phyloP scores from a whole-genome alignment of 768 basidiomycete species.

The Gymnopilus junonius region DNA sequence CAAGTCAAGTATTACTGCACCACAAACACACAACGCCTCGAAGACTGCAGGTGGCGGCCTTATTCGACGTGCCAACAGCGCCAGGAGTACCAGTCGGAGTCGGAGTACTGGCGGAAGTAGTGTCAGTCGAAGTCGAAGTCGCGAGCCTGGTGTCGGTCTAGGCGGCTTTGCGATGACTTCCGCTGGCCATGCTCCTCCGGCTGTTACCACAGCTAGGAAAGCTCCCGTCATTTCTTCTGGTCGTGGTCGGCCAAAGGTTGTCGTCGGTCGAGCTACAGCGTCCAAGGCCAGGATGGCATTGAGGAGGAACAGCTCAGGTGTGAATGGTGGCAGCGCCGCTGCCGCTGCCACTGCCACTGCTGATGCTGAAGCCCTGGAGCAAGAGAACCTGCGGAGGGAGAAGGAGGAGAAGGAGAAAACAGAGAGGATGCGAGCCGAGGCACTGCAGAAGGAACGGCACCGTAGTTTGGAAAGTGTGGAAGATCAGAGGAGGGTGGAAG shows the following conservation, averaged over 20 bases:
- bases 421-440: constrained; percentile 3
- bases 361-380: constrained; percentile 6
- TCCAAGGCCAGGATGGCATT: neutral
- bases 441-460: constrained; percentile 11
- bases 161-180: constrained; percentile 13
- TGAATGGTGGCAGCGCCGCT: neutral
- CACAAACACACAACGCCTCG: too few relatives aligned
- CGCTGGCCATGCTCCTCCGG: neutral
- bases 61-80: constrained; percentile 4
- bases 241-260: constrained; percentile 8
- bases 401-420: constrained; percentile 5
- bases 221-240: neutral
- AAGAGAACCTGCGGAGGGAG: constrained; percentile 20
- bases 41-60: constrained; percentile 2
- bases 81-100: constrained; percentile 5
- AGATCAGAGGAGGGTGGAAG: constrained; percentile 14
- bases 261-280: constrained; percentile 1
- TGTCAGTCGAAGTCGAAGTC: constrained; percentile 19
- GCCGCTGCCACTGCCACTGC: too few relatives aligned
- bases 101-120: constrained; percentile 9
- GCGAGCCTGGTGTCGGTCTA: constrained; percentile 14
- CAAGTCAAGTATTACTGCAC: neutral
- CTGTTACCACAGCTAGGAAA: neutral
- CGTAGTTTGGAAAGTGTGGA: constrained; percentile 9
- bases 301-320: constrained; percentile 14